A percentile compares a stretch with the other conserved stretches of the same genome.
Evolutionary conservation across 2,329 filamentous ascomycete genomes (phyloP).

Genomic region (Fusarium sp.): DNA sequence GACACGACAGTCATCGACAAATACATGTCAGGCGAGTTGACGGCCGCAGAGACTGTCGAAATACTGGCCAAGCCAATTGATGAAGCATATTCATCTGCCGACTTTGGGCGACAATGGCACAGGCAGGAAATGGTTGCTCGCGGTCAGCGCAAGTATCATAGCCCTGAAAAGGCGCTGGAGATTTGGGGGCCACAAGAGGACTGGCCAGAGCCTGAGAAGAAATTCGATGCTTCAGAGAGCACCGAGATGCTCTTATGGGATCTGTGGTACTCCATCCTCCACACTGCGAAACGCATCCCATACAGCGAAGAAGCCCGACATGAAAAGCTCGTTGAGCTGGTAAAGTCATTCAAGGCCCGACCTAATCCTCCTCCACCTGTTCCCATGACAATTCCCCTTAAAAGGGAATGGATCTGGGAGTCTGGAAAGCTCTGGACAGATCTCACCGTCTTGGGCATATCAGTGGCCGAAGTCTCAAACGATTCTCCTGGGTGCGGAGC

Average conservation of each 20-base stretch:
- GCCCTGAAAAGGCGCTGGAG: not conserved
- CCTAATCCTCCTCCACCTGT: constrained; percentile 4
- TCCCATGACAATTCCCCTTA: constrained; percentile 1
- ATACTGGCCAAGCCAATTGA: not conserved
- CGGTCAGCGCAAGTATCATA: not conserved
- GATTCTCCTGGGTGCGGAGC: constrained; percentile 16
- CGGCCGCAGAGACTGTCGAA: accelerated
- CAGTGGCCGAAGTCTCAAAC: constrained; percentile 1
- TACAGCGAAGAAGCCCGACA: not conserved
- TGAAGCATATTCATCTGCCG: not conserved
- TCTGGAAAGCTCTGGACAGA: not conserved
- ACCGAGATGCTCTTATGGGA: not conserved
- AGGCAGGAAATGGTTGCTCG: not conserved
- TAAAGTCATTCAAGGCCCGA: not conserved
- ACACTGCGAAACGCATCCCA: not conserved
- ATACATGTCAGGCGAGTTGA: not conserved
- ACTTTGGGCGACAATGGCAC: not conserved
- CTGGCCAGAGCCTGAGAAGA: not conserved
- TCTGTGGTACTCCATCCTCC: not conserved
- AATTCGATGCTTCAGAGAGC: not conserved
- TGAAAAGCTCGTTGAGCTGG: not conserved
- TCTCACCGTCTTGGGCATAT: not conserved
- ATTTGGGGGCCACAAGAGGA: constrained; percentile 5
- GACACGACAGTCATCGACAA: accelerated
- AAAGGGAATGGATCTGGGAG: constrained; percentile 7